Base-by-base conservation (phyloP, 2,329 filamentous ascomycete genomes). In the Venturia pyrina region DNA sequence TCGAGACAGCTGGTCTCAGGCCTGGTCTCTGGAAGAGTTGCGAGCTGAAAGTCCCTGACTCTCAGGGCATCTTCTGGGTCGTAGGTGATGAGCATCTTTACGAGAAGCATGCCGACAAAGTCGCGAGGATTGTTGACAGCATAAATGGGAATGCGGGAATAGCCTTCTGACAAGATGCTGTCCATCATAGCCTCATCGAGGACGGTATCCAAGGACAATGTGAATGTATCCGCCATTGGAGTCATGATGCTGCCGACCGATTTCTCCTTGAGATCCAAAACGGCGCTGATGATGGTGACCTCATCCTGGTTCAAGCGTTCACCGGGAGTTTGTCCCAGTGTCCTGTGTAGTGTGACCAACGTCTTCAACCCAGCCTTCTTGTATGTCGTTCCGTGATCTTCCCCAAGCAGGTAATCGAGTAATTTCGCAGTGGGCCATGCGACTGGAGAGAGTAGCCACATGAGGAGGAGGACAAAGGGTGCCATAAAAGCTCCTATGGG, bases 61-160 rank as follows among this genome's bases (percentile, higher is more conserved):
- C 86, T 86, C 72, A 89, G 90, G 73, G 85, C 86, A 73, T 99
- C 95, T 76, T 99, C 95, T 0, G 95, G 95, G 70, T 99, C 95
- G 75, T 99, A 99, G 0, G 95, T 98, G 73, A 99, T 99, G 68
- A 99, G 85, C 73, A 98, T 98, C 81, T 99, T 99, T 75, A 99
- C 95, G 11, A 99, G 81, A 7, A 99, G 85, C 93, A 99, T 99
- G 69, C 95, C 95, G 40, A 98, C 89, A 77, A 97, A 99, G 75
- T 99, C 93, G 66, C 85, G 85, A 0, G 85, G 81, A 72, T 93
- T 96, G 67, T 91, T 89, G 0, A 91, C 87, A 48, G 91, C 88
- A 73, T 97, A 90, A 67, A 99, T 96, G 2, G 95, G 95, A 69
- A 99, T 98, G 67, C 95, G 85, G 15, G 95, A 98, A 77, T 98